These are phyloP conservation scores for Fusarium liriodendri DNA, from an alignment of 2,329 filamentous ascomycete genomes.

Conservation along the genomic window DNA sequence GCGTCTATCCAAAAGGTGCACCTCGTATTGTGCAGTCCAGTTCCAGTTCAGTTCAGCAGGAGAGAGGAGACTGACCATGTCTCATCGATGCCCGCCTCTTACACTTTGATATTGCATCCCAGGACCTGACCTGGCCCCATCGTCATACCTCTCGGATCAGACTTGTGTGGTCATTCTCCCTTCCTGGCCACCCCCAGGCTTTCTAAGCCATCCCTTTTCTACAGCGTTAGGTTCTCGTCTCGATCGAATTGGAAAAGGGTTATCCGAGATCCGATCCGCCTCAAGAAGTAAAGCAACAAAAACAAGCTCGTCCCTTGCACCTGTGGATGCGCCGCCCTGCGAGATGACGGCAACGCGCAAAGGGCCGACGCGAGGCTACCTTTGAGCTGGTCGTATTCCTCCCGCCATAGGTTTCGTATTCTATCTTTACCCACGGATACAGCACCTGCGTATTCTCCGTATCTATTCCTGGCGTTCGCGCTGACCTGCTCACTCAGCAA, in stretches of 20 bases:
- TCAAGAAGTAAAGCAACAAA: background rate
- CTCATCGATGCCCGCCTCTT: conserved; percentile 33
- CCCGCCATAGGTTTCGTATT: conserved; percentile 20
- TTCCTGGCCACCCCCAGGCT: conserved; percentile 16
- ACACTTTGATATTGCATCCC: conserved; percentile 22
- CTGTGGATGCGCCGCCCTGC: background rate
- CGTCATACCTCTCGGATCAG: conserved; percentile 22
- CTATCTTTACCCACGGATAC: background rate
- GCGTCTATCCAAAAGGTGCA: conserved; percentile 9
- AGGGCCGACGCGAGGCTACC: conserved; percentile 8
- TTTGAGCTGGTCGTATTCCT: background rate
- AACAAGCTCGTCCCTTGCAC: conserved; percentile 28
- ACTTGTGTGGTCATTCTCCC: conserved; percentile 20
- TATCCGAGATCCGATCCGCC: conserved; percentile 17
- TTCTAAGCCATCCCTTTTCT: conserved; percentile 26
- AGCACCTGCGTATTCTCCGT: conserved; percentile 5
- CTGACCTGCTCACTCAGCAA: conserved; percentile 19
- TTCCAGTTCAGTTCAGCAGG: background rate
- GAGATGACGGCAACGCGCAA: background rate
- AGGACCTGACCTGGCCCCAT: conserved; percentile 25
- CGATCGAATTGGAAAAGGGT: background rate
- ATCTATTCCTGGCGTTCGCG: conserved; percentile 30
- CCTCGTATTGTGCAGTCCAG: conserved; percentile 22
- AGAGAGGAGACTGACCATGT: conserved; percentile 12
- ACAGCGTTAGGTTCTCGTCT: conserved; percentile 1